Base-by-base conservation (phyloP, 208 protist genomes). In the Leishmania aethiopica region DNA sequence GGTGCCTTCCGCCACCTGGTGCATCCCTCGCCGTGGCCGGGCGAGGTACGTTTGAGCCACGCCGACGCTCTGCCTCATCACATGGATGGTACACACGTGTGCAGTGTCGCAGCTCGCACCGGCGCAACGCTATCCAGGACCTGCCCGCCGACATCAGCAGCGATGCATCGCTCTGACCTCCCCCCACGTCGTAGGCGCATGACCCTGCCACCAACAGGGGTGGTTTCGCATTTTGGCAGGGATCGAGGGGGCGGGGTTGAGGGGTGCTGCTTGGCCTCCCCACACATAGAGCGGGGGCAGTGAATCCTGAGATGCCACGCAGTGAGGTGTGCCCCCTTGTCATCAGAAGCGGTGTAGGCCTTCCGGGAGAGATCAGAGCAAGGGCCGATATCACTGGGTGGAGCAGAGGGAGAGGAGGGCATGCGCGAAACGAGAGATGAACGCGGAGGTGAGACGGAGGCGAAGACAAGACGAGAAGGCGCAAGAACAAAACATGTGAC, bases 351-450 rank as follows among this genome's bases (percentile, higher is more conserved):
- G 22, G 7, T 35, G 59, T 15, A 64, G n/a, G 22, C 59, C 59
- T 32, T 35, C 59, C 7, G 22, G 59, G 59, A 32, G 8, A 64
- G 55, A 64, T 22, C 55, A 49, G 45, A 59, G 25, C 22, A 64
- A 32, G 22, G 28, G 0, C 59, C 28, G 59, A 28, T 64, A 64
- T 28, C 28, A 32, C 28, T n/a, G 7, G 55, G 55, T 59, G 59
- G 22, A 4, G 10, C 59, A 64, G 59, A 35, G 59, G 59, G 28
- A 73, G 70, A 84, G 78, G 79, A 79, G 78, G n/a, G 55, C 57
- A 32, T 32, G 57, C 25, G 57, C 57, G 25, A 62, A 25, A 32
- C 25, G 17, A 7, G 4, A 32, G 57, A 32, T 2, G 28, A 62
- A 13, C 28, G 25, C 6, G 17, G 1, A 25, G 25, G 57, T 32